Base-by-base conservation (phyloP, 83 land plant genomes). In the Picea abies region DNA sequence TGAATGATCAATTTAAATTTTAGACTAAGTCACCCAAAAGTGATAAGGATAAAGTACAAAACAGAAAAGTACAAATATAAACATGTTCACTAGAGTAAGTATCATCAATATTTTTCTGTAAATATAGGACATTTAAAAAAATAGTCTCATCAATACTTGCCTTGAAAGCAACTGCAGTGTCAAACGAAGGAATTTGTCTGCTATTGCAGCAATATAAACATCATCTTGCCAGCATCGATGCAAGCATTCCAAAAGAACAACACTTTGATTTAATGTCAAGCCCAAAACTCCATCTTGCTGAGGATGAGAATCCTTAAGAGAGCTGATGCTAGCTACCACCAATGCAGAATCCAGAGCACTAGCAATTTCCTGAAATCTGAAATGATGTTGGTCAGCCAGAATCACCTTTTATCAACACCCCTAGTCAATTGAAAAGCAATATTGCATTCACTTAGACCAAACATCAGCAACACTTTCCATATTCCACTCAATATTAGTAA, bases 301-400 rank as follows among this genome's bases (percentile, higher is more conserved):
- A 80, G 85, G 71, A 32, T 76, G 68, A 41, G 80, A 63, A 81
- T 73, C 72, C 75, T 84, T 84, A 52, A 79, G 39, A 17, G 85
- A 89, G 6, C 35, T 73, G 49, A 88, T 80, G 63, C 87, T 81
- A 56, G 86, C 11, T 44, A 80, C 81, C 47, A 79, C 52, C 78
- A 96, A 90, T 47, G 89, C 90, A 82, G 92, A 86, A 88, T 94
- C 99, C 60, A 94, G 67, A 60, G 90, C 73, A 8, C 91, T 91
- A 52, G 97, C 99, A 79, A 96, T 96, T 89, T 96, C 99, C 90
- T 96, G 99, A 87, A 96, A 94, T 83, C 99, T 96, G 88, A 83
- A 25, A 79, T 4, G n/a, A 63, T 19, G 26, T 22, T 19, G 22
- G 67, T 79, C 19, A 60, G 44, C 12, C 63, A 81, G 47, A 61